Base-by-base conservation (phyloP, 495 filamentous ascomycete genomes). In the Lasiosphaeria hispida region DNA sequence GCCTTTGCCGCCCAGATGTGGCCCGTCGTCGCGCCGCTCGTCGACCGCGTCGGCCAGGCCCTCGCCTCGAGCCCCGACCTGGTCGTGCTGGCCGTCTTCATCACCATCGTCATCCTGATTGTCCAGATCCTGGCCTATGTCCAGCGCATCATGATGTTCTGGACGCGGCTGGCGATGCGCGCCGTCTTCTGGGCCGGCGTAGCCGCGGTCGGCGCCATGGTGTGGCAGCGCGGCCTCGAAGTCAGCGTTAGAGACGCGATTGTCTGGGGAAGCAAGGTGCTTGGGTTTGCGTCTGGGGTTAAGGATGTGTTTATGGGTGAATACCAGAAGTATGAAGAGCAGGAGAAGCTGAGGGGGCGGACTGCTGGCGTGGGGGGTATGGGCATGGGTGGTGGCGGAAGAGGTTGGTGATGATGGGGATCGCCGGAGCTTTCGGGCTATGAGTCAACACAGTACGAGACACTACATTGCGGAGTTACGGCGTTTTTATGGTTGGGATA, bases 81-180 rank as follows among this genome's bases (percentile, higher is more conserved):
- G 43, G 83, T 86, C 14, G 71, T 88, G 54, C 65, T 85, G 5
- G 67, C 81, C 37, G 71, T 88, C 11, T 61, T 82, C 1, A 54
- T 85, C 40, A 58, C 83, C 42, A 63, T 92, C 35, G 65, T 90
- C 57, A 37, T 69, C 15, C 48, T 90, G 47, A 81, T 81, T 14
- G 70, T 92, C 58, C 82, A 86, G 65, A 63, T 91, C 52, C 71
- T 94, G n/a, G 73, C 84, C 64, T 84, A 85, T 68, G 70, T 87
- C 23, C 83, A 82, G 47, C 79, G 87, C 37, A 70, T 89, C 2
- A 72, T 95, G 52, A 76, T 91, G 66, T 93, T 83, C 69, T 91
- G 89, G 84, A 78, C 89, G n/a, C 66, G 75, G 40, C 64, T 93
- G 45, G 77, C 74, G 6, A 64, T 87, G 54, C 68, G 79, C 33